Base-by-base conservation (phyloP, 495 filamentous ascomycete genomes). In the Lindgomyces ingoldianus region DNA sequence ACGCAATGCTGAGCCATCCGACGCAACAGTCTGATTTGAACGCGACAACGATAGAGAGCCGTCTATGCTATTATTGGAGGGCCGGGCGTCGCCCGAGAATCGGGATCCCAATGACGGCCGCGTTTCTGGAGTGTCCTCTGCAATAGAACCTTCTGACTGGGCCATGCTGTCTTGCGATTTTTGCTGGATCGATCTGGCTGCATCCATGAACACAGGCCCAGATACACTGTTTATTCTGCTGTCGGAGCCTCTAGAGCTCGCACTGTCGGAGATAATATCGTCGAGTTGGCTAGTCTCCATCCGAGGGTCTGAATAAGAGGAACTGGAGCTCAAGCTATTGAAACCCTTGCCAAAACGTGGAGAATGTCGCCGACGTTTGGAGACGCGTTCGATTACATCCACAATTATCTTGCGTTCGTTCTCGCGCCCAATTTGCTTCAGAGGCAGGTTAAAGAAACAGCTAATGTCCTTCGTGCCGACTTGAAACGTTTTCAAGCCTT, bases 361-460 rank as follows among this genome's bases (percentile, higher is more conserved):
- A 4, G 64, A n/a, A 24, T 77, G 74, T 48, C 83, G 82, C 54
- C 90, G 87, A 58, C 80, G 82, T 66, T 79, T 84, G 9, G 86
- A 81, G 24, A 89, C 85, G 49, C 84, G 85, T 57, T 93, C 86
- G 30, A 95, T 87, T 3, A 93, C 79, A 57, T 79, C 85, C 4
- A 92, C 75, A 11, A 96, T 83, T 58, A 80, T 82, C 19, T 84
- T 75, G 46, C 84, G 85, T 70, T 96, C 91, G 63, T 85, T 77
- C 54, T 85, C 81, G 59, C 91, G 84, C 18, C 92, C 91, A 59
- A 94, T 86, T 83, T 91, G 91, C n/a, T 77, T 75, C 1, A 83
- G 83, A 2, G 91, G 91, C 12, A 96, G 81, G 53, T 88, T 87
- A 73, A 96, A 96, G 69, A 91, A 92, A 1, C 90, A 92, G 1